phyloP scores from a whole-genome alignment of 225 moss, liverwort and hornwort genomes.

The Lunularia cruciata region DNA sequence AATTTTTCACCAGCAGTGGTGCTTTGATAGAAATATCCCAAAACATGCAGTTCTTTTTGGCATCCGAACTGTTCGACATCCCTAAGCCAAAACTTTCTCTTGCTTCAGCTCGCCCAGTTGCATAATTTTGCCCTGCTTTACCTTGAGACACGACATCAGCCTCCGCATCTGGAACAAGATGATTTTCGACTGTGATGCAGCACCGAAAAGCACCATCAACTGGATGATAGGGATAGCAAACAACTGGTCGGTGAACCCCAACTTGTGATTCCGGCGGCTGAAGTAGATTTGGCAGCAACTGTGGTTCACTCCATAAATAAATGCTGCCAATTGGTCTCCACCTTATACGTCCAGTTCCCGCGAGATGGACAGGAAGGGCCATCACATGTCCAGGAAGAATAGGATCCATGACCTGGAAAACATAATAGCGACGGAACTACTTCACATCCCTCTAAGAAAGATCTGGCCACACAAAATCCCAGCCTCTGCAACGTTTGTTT shows the following conservation, averaged over 20 bases:
- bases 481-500: no score
- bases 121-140: conserved; percentile 30
- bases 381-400: conserved; percentile 76
- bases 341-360: conserved; percentile 90
- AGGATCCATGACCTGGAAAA: conserved; percentile 78
- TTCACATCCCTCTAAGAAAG: no score
- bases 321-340: conserved; percentile 83
- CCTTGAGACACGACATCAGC: conserved; percentile 26
- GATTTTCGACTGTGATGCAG: conserved; percentile 73
- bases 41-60: conserved; percentile 53
- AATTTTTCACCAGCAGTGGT: conserved; percentile 84
- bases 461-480: no score
- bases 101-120: conserved; percentile 18
- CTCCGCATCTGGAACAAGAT: conserved; percentile 63
- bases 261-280: conserved; percentile 54
- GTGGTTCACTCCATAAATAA: conserved; percentile 89
- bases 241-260: conserved; percentile 72
- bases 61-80: conserved; percentile 35
- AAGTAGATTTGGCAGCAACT: conserved; percentile 70
- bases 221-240: conserved; percentile 81
- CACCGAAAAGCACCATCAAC: conserved; percentile 69
- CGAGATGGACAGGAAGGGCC: conserved; percentile 86
- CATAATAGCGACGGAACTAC: background rate
- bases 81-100: conserved; percentile 20
- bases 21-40: conserved; percentile 82